Base-by-base conservation (phyloP, 2,329 filamentous ascomycete species). In the Neofusicoccum sp. region DNA sequence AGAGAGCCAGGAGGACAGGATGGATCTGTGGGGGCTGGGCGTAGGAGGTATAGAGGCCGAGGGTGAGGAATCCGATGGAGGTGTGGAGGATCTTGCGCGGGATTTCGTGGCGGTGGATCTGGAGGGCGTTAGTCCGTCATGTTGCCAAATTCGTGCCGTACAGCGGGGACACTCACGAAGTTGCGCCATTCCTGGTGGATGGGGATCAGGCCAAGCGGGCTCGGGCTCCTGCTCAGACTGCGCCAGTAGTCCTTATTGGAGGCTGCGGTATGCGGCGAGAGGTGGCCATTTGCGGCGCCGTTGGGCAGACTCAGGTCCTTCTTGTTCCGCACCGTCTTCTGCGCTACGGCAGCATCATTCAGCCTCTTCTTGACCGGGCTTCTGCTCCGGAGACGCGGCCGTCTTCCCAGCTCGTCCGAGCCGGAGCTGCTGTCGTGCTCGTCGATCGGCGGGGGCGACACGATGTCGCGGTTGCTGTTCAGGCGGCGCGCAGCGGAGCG, bases 61-160 rank as follows among this genome's bases (percentile, higher is more conserved):
- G 84, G 20, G 93, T 91, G 63, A 98, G 82, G 78, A 98, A 98
- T 59, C 95, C 95, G 71, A 99, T 99, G 49, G 93, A 97, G 61
- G 98, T 91, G 74, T 99, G 95, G 38, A 99, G 82, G 41, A 87
- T 80, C 76, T 62, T 99, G 68, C 95, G 89, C 8, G 95, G 95
- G 58, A 99, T 93, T 78, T 99, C 95, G 76, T 99, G 93, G 69
- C 91, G 92, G 82, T 99, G 95, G 64, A 84, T 75, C 75, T 77
- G 62, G 12, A n/a, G 9, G 3, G 16, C 48, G 64, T 72, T 63
- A 72, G 65, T 61, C 26, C 61, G 4, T 14, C 2, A 12, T 4
- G 24, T 20, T 26, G 12, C 12, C 20, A 14, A 28, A 4, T n/a
- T 1, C 24, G 16, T 41, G 31, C 9, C 14, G 30, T 28, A 41